Conservation (phyloP, 2,329 filamentous ascomycete genomes). For the Calonectria multiphialidica region DNA sequence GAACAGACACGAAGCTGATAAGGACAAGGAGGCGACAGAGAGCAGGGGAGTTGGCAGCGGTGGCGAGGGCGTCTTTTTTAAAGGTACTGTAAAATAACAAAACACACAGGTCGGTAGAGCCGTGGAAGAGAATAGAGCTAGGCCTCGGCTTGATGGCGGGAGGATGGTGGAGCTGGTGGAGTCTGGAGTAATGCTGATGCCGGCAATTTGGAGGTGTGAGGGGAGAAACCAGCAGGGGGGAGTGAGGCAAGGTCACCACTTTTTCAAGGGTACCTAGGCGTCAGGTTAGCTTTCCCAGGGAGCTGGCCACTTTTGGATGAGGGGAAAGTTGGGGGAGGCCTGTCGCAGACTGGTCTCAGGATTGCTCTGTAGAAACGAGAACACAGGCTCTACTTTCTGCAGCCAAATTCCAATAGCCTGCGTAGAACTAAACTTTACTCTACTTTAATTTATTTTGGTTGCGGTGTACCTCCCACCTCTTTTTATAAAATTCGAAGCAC, state of each 20-base stretch:
- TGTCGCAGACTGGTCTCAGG: not conserved
- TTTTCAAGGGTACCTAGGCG: slow-evolving; percentile 5
- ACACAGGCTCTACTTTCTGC: too few relatives aligned
- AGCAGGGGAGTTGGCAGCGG: slow-evolving; percentile 5
- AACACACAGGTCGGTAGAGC: not conserved
- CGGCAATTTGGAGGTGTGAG: not conserved
- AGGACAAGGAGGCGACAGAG: slow-evolving; percentile 12
- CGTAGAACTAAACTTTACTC: not conserved
- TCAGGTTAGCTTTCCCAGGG: not conserved
- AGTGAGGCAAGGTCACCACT: not conserved
- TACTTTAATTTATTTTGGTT: too few relatives aligned
- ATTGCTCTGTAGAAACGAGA: not conserved
- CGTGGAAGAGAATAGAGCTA: slow-evolving; percentile 1
- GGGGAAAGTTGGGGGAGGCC: slow-evolving; percentile 2
- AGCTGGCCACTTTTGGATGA: slow-evolving; percentile 1
- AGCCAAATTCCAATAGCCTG: not conserved
- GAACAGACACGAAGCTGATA: slow-evolving; percentile 18
- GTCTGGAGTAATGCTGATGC: slow-evolving; percentile 10
- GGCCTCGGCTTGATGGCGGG: slow-evolving; percentile 26
- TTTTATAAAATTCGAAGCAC: not conserved
- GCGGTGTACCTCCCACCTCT: not conserved
- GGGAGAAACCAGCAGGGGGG: not conserved
- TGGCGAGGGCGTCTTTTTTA: slow-evolving; percentile 3
- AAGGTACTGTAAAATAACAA: not conserved
- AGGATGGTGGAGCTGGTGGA: slow-evolving; percentile 24